Base-by-base conservation (phyloP, 2,329 filamentous ascomycete species). In the Colletotrichum sp. region DNA sequence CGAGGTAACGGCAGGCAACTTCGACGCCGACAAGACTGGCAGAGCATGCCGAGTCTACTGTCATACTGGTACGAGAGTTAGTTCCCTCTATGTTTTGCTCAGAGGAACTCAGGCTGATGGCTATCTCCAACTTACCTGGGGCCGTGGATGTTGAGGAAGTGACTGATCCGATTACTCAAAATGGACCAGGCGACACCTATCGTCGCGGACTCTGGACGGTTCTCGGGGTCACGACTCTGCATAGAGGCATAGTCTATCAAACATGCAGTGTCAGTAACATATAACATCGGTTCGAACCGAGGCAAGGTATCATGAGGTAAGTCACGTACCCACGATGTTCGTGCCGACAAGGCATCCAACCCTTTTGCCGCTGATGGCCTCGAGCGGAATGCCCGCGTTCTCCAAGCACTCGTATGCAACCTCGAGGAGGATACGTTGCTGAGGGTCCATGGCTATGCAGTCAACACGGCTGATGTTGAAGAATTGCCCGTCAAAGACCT, bases 31-130 rank as follows among this genome's bases (percentile, higher is more conserved):
- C 87, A n/a, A 92, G 83, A 66, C 88, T 89, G 9, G 87, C 88
- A n/a, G 89, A 91, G 80, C 91, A 93, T 21, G 89, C 91, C 0
- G 91, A 92, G 70, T 92, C 90, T 12, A 92, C 81, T 0, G 89
- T 91, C 80, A 91, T 86, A 78, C 88, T 90, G 8, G 16, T 30
- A 10, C 24, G 55, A 59, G 24, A 13, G 6, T 59, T 5, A 28
- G 55, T 5, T 18, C 0, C n/a, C 24, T 0, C 7, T 9, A 15
- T 59, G 21, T 2, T 28, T 26, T 26, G 13, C 55, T 16, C 5
- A 21, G 55, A 59, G 26, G 55, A 4, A 5, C 7, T 39, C 5
- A 18, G 36, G 36, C 36, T 18, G 8, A 4, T 16, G 0, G n/a
- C 52, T 6, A 21, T 57, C 44, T 13, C 12, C 5, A 4, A 49